Conservation (phyloP, 495 filamentous ascomycete species). For the Halenospora varia region DNA sequence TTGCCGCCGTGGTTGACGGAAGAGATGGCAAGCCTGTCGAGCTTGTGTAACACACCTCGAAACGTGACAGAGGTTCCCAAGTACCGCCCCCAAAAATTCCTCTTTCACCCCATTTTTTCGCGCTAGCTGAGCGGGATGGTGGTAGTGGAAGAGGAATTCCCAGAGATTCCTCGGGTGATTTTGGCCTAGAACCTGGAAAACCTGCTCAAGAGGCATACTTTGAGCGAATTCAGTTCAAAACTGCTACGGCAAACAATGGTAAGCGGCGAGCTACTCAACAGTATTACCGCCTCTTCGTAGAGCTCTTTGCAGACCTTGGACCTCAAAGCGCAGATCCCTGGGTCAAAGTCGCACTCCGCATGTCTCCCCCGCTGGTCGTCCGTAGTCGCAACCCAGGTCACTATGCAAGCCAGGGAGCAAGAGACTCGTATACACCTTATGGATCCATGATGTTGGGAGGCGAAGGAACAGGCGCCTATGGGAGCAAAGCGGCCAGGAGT, state of each 20-base stretch:
- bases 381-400: neutral
- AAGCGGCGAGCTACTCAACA: constrained; percentile 86
- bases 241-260: constrained; percentile 90
- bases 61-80: constrained; percentile 25
- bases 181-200: constrained; percentile 10
- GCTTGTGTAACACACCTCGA: constrained; percentile 87
- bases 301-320: constrained; percentile 73
- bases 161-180: neutral
- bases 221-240: constrained; percentile 92
- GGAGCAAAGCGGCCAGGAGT: too few species aligned
- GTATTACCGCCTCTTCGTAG: constrained; percentile 84
- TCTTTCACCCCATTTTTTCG: too few species aligned
- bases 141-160: too few species aligned
- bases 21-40: constrained; percentile 72
- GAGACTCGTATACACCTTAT: too few species aligned
- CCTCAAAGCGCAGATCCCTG: neutral
- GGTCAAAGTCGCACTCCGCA: neutral
- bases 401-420: too few species aligned
- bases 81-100: neutral
- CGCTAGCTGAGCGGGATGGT: too few species aligned
- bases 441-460: too few species aligned
- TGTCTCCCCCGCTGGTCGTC: neutral
- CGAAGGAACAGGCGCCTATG: too few species aligned
- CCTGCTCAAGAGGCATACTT: constrained; percentile 61
- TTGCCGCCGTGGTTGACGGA: constrained; percentile 78